A percentile compares a stretch with the other conserved stretches of the same genome.
Evolutionary conservation across 2,329 filamentous ascomycete genomes (phyloP).

Genomic region (Colletotrichum chlorophyti): DNA sequence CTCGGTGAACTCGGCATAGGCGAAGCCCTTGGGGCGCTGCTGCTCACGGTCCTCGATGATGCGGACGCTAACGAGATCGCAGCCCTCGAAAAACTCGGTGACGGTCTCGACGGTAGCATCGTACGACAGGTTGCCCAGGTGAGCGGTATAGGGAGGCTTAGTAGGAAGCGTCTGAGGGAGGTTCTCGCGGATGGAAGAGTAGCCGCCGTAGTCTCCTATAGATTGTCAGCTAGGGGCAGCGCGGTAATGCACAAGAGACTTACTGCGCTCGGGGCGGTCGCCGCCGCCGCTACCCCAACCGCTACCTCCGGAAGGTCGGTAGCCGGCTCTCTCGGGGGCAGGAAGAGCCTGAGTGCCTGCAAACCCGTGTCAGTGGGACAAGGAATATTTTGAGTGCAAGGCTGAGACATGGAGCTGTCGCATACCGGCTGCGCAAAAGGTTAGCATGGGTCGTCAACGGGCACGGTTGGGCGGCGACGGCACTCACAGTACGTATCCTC

Average conservation of each 20-base stretch:
- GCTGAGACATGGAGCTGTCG: conserved; percentile 21
- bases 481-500: conserved; percentile 83
- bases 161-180: conserved; percentile 66
- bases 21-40: conserved; percentile 95
- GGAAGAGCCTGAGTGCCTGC: conserved; percentile 65
- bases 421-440: conserved; percentile 43
- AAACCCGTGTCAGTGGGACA: conserved; percentile 6
- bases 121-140: conserved; percentile 96
- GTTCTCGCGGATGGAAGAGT: conserved; percentile 62
- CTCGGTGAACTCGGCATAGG: conserved; percentile 92
- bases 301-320: conserved; percentile 37
- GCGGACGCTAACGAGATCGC: conserved; percentile 87
- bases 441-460: conserved; percentile 35
- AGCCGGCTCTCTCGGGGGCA: conserved; percentile 50
- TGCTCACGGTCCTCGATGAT: conserved; percentile 97
- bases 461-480: neutral
- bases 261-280: conserved; percentile 47
- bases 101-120: conserved; percentile 87
- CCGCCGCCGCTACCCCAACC: conserved; percentile 44
- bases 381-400: neutral
- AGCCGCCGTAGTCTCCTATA: conserved; percentile 26
- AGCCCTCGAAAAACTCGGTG: conserved; percentile 83
- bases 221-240: no score
- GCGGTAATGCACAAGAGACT: no score
- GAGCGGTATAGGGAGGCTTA: conserved; percentile 93